Evolutionary conservation across 2,329 filamentous ascomycete genomes (phyloP), one percentile per base, ranked within the genome.

Genomic region (Byssoonygena ceratinophila): DNA sequence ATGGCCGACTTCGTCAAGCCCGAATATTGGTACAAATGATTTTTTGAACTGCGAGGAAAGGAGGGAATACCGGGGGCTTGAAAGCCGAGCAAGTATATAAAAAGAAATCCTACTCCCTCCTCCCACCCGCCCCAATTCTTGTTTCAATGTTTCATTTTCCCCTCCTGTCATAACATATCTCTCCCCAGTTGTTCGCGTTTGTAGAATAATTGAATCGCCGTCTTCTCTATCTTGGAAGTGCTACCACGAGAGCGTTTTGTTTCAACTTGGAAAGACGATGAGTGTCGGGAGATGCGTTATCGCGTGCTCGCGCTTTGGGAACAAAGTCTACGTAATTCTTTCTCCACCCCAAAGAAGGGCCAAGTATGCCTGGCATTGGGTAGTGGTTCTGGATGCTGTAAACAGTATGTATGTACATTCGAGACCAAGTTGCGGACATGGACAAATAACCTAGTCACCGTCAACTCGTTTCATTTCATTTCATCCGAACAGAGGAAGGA

Each of bases 1-100:
- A 91, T 97, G 70, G 88, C 88, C 73, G 87, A 98, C 78, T 97
- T 80, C 74, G 83, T 98, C 75, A 89, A 87, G 81, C 88, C 90
- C 57, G 83, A 96, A 70, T 98, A 97, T 80, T 82, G 83, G 78
- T 94, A 91, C 67, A 66, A 66, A 68, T 74, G 70, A 66, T 69
- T 64, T 32, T n/a, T n/a, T n/a, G n/a, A 29, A 39, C 22, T 49
- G 20, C 48, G 43, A 48, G 20, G 22, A 29, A 31, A n/a, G 37
- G 41, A 50, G 23, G 37, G 41, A 50, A 5, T 4, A n/a, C n/a
- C n/a, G n/a, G n/a, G 12, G 34, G 47, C 37, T 31, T 50, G n/a
- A n/a, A 32, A 49, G 6, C 14, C 14, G 34, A 29, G 27, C n/a
- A 41, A 41, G 37, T 25, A 43, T 23, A 31, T 43, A 51, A 51